phyloP scores from a whole-genome alignment of 2,329 filamentous ascomycete species.

The Massarina eburnea region DNA sequence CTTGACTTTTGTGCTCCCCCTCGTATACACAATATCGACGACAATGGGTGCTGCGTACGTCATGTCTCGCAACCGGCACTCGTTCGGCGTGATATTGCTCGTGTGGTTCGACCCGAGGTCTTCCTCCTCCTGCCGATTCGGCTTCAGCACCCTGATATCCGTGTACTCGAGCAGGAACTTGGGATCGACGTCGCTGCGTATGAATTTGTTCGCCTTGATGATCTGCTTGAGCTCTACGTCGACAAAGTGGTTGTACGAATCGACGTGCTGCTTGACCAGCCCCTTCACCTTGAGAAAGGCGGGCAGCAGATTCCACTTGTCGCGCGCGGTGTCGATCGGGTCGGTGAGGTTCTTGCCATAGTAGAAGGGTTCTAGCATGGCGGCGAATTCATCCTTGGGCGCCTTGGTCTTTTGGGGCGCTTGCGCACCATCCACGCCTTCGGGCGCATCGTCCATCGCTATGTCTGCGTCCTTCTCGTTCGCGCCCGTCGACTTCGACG shows the following conservation, averaged over 20 bases:
- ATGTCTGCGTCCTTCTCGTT: slow-evolving; percentile 4
- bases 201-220: slow-evolving; percentile 82
- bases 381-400: slow-evolving; percentile 58
- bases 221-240: slow-evolving; percentile 97
- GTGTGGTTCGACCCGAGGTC: slow-evolving; percentile 54
- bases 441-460: background rate
- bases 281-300: slow-evolving; percentile 99
- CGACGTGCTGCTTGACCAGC: slow-evolving; percentile 94
- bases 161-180: slow-evolving; percentile 90
- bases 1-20: slow-evolving; percentile 74
- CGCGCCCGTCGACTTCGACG: slow-evolving; percentile 14
- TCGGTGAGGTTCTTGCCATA: slow-evolving; percentile 68
- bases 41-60: slow-evolving; percentile 96
- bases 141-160: slow-evolving; percentile 83
- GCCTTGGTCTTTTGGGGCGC: slow-evolving; percentile 21
- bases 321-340: slow-evolving; percentile 70
- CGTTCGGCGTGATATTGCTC: slow-evolving; percentile 79
- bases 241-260: slow-evolving; percentile 98
- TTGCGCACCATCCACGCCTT: slow-evolving; percentile 5
- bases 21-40: slow-evolving; percentile 87
- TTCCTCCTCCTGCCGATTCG: slow-evolving; percentile 76
- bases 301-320: slow-evolving; percentile 96
- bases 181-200: slow-evolving; percentile 89
- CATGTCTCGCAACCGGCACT: slow-evolving; percentile 93
- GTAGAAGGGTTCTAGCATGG: slow-evolving; percentile 69